phyloP scores from a whole-genome alignment of 441 rosid genomes.

The Populus hybrid region DNA sequence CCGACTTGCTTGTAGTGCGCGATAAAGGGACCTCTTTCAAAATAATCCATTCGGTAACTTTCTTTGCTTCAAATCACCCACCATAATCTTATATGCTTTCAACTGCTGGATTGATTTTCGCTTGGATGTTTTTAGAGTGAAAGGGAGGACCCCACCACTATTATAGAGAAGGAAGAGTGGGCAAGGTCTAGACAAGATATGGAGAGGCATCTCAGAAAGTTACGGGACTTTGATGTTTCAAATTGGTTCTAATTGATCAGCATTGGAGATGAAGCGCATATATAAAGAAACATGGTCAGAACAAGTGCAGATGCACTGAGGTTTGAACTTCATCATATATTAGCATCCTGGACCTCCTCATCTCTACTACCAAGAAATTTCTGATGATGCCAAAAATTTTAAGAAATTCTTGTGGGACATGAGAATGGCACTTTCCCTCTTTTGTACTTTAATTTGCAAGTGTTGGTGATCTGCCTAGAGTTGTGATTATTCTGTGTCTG shows the following conservation, averaged over 20 bases:
- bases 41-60: conserved; percentile 53
- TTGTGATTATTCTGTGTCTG: background rate
- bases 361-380: background rate
- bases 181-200: conserved; percentile 61
- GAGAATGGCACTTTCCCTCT: background rate
- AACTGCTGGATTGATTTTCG: conserved; percentile 10
- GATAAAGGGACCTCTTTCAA: conserved; percentile 79
- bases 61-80: conserved; percentile 1
- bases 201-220: conserved; percentile 88
- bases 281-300: conserved; percentile 6
- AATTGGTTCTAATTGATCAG: conserved; percentile 63
- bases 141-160: conserved; percentile 68
- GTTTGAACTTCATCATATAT: conserved; percentile 4
- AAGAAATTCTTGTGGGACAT: background rate
- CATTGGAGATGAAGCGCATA: conserved; percentile 2
- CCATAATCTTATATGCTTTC: background rate
- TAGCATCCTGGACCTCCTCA: background rate
- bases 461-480: background rate
- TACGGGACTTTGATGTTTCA: conserved; percentile 70
- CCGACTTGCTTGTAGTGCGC: conserved; percentile 73
- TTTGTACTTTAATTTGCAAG: background rate
- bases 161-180: conserved; percentile 88
- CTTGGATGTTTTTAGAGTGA: conserved; percentile 41
- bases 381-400: background rate
- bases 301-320: background rate